These are phyloP conservation scores for Clitopilus hobsonii DNA, from an alignment of 768 basidiomycete species.

Conservation along the genomic window DNA sequence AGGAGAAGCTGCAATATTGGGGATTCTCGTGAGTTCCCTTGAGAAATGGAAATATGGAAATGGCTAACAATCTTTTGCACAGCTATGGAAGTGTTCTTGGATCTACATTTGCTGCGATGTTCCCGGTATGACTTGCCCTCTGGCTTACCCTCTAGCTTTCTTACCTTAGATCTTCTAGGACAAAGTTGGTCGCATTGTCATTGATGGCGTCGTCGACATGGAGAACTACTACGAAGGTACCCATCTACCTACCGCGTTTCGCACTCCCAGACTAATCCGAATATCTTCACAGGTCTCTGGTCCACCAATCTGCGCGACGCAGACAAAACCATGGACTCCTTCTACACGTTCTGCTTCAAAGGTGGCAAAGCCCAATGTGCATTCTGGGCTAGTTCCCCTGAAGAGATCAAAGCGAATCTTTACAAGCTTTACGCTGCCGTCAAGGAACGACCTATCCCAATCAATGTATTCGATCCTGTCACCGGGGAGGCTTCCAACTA, in stretches of 20 bases:
- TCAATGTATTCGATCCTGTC: conserved; percentile 10
- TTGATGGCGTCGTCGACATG: conserved; percentile 37
- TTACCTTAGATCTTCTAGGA: conserved; percentile 18
- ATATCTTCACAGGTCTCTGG: conserved; percentile 22
- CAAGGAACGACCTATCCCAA: conserved; percentile 26
- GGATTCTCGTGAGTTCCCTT: conserved; percentile 22
- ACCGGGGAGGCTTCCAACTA: conserved; percentile 20
- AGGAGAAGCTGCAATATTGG: conserved; percentile 27
- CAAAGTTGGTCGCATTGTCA: conserved; percentile 30
- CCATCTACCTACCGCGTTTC: no score
- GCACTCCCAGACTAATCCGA: background rate
- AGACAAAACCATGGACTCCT: conserved; percentile 27
- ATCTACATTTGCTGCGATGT: conserved; percentile 22
- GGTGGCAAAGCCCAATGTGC: conserved; percentile 31
- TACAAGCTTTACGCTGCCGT: conserved; percentile 27
- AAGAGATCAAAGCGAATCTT: conserved; percentile 28
- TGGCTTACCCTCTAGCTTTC: background rate
- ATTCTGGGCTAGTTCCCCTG: conserved; percentile 32
- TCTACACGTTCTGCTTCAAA: conserved; percentile 30
- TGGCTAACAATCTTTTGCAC: background rate
- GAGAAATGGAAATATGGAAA: background rate
- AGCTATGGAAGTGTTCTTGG: conserved; percentile 25
- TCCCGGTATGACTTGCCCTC: conserved; percentile 14
- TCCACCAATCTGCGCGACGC: conserved; percentile 31
- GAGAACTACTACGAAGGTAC: conserved; percentile 35